phyloP scores from a whole-genome alignment of 345 rosid genomes.

The Camelina neglecta region DNA sequence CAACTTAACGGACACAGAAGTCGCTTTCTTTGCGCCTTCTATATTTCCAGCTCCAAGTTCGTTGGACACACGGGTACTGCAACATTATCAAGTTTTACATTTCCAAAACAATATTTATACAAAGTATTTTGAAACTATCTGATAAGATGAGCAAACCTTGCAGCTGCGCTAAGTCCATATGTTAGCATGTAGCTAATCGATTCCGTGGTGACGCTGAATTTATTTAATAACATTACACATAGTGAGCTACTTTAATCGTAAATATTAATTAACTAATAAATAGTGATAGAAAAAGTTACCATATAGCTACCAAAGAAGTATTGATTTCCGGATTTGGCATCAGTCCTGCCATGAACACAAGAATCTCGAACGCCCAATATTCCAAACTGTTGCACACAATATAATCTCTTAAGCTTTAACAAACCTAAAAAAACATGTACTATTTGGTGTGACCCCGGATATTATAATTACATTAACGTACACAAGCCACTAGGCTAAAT shows the following conservation, averaged over 20 bases:
- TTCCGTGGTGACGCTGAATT: conserved; percentile 63
- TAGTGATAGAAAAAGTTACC: conserved; percentile 47
- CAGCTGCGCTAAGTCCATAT: conserved; percentile 82
- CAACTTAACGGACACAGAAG: conserved; percentile 54
- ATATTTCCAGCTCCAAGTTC: conserved; percentile 73
- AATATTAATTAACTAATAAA: neutral
- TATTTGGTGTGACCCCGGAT: neutral
- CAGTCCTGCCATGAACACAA: conserved; percentile 75
- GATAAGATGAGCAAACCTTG: conserved; percentile 56
- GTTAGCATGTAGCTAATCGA: conserved; percentile 64
- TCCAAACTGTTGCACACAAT: conserved; percentile 54
- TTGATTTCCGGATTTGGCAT: conserved; percentile 63
- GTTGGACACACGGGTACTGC: conserved; percentile 86
- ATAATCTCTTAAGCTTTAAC: conserved; percentile 18
- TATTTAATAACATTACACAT: neutral
- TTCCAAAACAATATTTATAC: neutral
- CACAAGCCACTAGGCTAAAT: neutral
- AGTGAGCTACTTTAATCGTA: neutral
- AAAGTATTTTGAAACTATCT: neutral
- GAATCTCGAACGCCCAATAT: conserved; percentile 81
- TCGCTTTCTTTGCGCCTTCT: conserved; percentile 58
- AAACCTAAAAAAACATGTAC: neutral
- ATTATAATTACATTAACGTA: neutral
- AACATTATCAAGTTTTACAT: neutral
- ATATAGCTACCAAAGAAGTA: conserved; percentile 76